Evolutionary conservation across 345 rosid species (phyloP).

Genomic region (Crucihimalaya himalaica): DNA sequence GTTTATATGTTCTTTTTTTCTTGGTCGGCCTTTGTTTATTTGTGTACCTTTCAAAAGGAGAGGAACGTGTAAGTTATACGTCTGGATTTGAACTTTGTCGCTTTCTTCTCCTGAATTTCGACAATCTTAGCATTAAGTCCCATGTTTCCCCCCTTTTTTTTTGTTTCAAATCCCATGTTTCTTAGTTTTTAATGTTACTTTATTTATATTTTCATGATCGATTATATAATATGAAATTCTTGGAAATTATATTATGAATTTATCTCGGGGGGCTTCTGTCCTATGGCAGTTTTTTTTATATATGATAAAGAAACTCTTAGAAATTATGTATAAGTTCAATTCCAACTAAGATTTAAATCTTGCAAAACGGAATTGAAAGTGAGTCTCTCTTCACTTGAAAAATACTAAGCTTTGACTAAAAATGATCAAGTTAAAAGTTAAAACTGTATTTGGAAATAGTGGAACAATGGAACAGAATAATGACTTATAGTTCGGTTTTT

Average conservation of each 20-base stretch:
- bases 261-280: background rate
- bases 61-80: background rate
- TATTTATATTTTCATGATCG: background rate
- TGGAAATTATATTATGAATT: background rate
- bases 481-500: background rate
- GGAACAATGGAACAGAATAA: background rate
- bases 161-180: conserved; percentile 16
- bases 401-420: conserved; percentile 1
- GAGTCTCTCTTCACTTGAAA: conserved; percentile 11
- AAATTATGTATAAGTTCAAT: background rate
- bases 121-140: conserved; percentile 26
- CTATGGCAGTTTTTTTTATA: background rate
- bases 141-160: background rate
- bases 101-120: conserved; percentile 18
- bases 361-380: background rate
- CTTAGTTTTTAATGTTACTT: background rate
- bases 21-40: conserved; percentile 33
- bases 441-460: conserved; percentile 1
- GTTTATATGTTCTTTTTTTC: conserved; percentile 1
- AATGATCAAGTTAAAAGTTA: background rate
- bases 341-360: background rate
- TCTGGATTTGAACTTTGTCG: conserved; percentile 30
- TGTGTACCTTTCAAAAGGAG: conserved; percentile 15
- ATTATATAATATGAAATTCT: background rate
- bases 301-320: background rate